These are phyloP conservation scores for Guadua angustifolia DNA, from an alignment of 176 grass and related monocot species.

Conservation along the genomic window DNA sequence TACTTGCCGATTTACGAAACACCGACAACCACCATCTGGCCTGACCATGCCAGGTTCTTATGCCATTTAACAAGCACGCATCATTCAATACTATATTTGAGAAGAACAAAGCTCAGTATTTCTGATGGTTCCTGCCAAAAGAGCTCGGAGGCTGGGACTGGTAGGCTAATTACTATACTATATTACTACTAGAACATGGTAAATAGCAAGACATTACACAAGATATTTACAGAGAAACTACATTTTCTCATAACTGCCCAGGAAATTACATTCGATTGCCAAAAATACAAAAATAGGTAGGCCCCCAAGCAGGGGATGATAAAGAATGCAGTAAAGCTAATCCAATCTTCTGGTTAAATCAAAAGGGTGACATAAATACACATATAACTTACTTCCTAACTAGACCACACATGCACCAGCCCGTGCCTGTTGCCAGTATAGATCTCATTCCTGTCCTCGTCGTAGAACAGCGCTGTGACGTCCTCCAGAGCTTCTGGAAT, in stretches of 20 bases:
- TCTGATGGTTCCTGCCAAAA: not conserved
- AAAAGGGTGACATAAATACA: conserved; percentile 34
- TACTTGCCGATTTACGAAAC: too few species aligned
- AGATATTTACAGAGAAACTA: conserved; percentile 47
- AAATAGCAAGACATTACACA: conserved; percentile 5
- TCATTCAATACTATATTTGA: not conserved
- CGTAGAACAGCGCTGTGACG: conserved; percentile 90
- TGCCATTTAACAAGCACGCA: not conserved
- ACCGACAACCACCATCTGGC: too few species aligned
- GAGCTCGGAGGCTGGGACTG: not conserved
- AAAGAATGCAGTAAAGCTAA: conserved; percentile 37
- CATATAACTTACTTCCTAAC: conserved; percentile 51
- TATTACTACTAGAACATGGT: conserved; percentile 19
- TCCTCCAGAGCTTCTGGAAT: conserved; percentile 89
- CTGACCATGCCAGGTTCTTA: not conserved
- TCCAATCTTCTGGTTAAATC: conserved; percentile 10
- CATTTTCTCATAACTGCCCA: conserved; percentile 35
- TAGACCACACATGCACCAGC: conserved; percentile 97
- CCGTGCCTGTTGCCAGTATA: conserved; percentile 95
- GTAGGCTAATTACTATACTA: conserved; percentile 18
- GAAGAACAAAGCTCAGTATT: not conserved
- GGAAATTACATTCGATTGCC: conserved; percentile 40
- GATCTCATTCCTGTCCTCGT: conserved; percentile 96
- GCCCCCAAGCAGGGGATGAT: not conserved
- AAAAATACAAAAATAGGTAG: conserved; percentile 38